These are phyloP conservation scores for Haematococcus lacustris DNA, from an alignment of 139 green algal species.

Conservation along the genomic window DNA sequence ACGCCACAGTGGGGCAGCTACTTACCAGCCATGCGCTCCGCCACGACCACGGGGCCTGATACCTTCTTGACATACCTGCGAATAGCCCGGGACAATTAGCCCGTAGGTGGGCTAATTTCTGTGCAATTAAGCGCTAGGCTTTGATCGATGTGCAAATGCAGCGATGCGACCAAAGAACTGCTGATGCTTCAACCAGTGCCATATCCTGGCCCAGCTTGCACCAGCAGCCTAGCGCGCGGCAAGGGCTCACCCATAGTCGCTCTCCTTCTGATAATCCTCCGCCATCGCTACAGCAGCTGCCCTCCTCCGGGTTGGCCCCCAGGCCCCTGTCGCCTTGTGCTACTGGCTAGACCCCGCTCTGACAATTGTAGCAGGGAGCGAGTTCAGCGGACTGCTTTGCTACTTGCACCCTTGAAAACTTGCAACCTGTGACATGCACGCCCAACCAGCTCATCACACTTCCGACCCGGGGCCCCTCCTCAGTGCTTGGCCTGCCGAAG, in stretches of 20 bases:
- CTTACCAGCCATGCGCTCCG: slow-evolving; percentile 79
- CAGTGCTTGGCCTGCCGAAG: too few species aligned
- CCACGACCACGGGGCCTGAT: slow-evolving; percentile 93
- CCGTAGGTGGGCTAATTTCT: background rate
- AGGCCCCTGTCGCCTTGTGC: background rate
- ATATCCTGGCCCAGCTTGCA: background rate
- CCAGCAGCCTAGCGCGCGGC: background rate
- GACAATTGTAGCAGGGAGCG: background rate
- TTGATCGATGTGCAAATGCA: too few species aligned
- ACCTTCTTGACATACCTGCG: slow-evolving; percentile 80
- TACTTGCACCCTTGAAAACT: too few species aligned
- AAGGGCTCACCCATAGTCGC: slow-evolving; percentile 31
- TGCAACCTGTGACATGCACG: too few species aligned
- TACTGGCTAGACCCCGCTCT: background rate
- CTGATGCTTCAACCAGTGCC: too few species aligned
- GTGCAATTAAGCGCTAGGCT: background rate
- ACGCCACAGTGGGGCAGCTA: too few species aligned
- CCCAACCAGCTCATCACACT: too few species aligned
- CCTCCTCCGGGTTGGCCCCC: background rate
- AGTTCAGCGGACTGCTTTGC: background rate
- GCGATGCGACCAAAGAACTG: too few species aligned
- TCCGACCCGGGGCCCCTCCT: too few species aligned
- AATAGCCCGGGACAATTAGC: background rate
- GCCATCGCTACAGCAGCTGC: background rate
- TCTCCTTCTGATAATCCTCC: slow-evolving; percentile 27